Evolutionary conservation across 768 basidiomycete species (phyloP), one percentile per base, ranked within the genome.

Genomic region (Cyathus striatus): DNA sequence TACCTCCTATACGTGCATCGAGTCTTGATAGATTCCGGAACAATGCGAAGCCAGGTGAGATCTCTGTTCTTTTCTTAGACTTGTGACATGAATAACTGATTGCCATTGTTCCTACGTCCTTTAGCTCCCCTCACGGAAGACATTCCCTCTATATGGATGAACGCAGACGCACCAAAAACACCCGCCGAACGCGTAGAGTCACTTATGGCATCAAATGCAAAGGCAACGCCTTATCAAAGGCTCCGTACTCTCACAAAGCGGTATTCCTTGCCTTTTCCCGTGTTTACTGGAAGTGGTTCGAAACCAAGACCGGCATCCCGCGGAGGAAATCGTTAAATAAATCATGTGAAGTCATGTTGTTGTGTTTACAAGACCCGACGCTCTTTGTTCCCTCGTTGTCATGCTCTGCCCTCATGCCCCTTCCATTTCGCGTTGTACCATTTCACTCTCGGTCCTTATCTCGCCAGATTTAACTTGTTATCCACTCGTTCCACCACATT

Each of bases 81-180:
- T 41, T 21, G 6, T 41, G 16, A n/a, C 14, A 23, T 41, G 26
- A 41, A 30, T 12, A 6, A 41, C 10, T 9, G 17, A 22, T 21
- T 9, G 10, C 10, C 7, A 27, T 9, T 16, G 17, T 14, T 14
- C 10, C 27, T 26, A n/a, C 6, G 18, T 25, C 41, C 26, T 21
- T 6, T 32, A 16, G 24, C n/a, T 25, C 32, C 16, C 16, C 41
- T 24, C n/a, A 14, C 41, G 25, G 16, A 49, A 13, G 45, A 50
- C 10, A 67, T 78, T 14, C 75, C 78, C 1, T 73, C 75, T 2
- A 68, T 75, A 50, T 78, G 76, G 78, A 60, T 70, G 41, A 63
- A 72, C 45, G 60, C 62, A 3, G 75, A 77, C 47, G 53, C 59
- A 10, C 62, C 61, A 3, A 68, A 65, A 42, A 53, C 64, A 13